Conservation (phyloP, 2,329 filamentous ascomycete species). For the Neopestalotiopsis rosae region DNA sequence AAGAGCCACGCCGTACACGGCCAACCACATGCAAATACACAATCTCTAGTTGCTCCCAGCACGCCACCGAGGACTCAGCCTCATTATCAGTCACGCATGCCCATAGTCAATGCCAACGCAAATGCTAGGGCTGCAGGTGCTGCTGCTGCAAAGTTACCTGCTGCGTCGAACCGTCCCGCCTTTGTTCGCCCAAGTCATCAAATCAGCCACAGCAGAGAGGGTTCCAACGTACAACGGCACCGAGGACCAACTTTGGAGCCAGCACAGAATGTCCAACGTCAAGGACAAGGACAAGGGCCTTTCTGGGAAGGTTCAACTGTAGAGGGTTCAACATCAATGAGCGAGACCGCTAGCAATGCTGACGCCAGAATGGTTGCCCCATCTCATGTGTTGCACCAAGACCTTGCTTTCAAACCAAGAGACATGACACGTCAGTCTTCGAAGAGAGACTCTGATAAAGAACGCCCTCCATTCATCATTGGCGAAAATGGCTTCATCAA, state of each 20-base stretch:
- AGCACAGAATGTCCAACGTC: conserved; percentile 26
- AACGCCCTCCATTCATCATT: conserved; percentile 33
- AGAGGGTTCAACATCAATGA: conserved; percentile 37
- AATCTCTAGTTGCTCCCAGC: conserved; percentile 17
- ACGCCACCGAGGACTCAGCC: conserved; percentile 23
- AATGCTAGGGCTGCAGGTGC: conserved; percentile 29
- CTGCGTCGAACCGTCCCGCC: conserved; percentile 19
- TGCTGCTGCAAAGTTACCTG: conserved; percentile 19
- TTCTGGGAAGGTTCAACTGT: conserved; percentile 41
- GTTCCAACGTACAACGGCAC: conserved; percentile 28
- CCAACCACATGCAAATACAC: conserved; percentile 23
- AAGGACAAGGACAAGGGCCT: conserved; percentile 28
- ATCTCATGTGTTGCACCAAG: conserved; percentile 28
- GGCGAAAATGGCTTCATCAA: conserved; percentile 35
- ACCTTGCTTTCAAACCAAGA: conserved; percentile 27
- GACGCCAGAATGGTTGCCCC: conserved; percentile 31
- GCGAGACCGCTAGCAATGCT: conserved; percentile 38
- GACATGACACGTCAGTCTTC: conserved; percentile 31
- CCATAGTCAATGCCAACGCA: conserved; percentile 35
- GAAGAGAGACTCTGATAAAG: conserved; percentile 26
- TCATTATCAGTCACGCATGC: conserved; percentile 32
- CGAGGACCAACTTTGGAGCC: conserved; percentile 31
- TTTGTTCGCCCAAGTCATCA: conserved; percentile 23
- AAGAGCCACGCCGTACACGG: conserved; percentile 29
- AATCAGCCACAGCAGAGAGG: conserved; percentile 30